Base-by-base conservation (phyloP, 208 protist genomes). In the Eutreptiella sp. region DNA sequence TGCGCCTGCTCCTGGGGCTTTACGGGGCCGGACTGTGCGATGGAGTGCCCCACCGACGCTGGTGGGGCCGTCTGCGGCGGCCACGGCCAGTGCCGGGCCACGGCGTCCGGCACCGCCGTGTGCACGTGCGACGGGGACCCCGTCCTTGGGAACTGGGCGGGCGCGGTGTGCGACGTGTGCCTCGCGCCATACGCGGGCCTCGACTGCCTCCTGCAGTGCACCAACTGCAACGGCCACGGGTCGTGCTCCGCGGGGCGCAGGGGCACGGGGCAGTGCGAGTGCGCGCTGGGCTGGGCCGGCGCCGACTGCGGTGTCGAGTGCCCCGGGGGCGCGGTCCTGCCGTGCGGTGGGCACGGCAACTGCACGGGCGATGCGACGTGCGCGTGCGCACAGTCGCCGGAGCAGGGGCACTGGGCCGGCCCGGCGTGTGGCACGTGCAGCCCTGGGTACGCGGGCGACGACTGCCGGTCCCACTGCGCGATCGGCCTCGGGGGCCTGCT, bases 81-180 rank as follows among this genome's bases (percentile, higher is more conserved):
- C 26, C 58, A 64, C 5, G 58, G 58, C 5, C 14, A 7, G 5
- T 64, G 58, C 34, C 11, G 42, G 21, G 58, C 59, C 34, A 50
- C 48, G 16, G 7, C 7, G 9, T 27, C 53, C 9, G 58, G 58
- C 19, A 60, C 16, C 21, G 58, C 48, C n/a, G 5, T 19, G 32
- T 64, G 58, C 53, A n/a, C n/a, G n/a, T 57, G 50, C 50, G 14
- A 9, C 9, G 26, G 28, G 7, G n/a, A 41, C 36, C 14, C 7
- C 36, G 23, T 21, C 14, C 11, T 9, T 42, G 50, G 50, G 11
- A 16, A 54, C 29, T 57, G 50, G 50, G 16, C 50, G 7, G 50
- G 50, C n/a, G 29, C 23, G 14, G n/a, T 57, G 31, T 57, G 50
- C 28, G 50, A 57, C 23, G 23, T 7, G 9, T 57, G 50, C 36